Conservation (phyloP, 2,329 filamentous ascomycete species). For the Cladosporium sp. region DNA sequence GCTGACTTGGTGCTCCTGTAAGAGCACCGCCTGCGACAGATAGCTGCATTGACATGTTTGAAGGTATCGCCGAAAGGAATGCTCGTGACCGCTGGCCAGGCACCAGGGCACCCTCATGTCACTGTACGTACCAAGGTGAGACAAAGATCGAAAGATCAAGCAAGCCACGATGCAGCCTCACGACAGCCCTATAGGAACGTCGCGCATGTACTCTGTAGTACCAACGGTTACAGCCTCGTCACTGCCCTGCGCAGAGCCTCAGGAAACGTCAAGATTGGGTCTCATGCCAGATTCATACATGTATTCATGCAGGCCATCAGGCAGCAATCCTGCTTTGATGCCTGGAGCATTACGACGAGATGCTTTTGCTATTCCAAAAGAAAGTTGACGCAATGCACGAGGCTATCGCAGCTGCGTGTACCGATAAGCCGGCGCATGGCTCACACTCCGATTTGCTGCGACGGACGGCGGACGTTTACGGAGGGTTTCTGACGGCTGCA, state of each 20-base stretch:
- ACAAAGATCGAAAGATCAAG: neutral
- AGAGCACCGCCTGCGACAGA: neutral
- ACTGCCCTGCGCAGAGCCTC: slow-evolving; percentile 3
- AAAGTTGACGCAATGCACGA: neutral
- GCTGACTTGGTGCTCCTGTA: neutral
- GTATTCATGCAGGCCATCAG: neutral
- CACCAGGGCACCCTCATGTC: neutral
- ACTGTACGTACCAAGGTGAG: neutral
- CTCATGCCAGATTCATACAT: neutral
- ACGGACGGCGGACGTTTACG: neutral
- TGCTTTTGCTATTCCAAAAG: no score
- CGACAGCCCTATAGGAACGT: neutral
- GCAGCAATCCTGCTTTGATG: neutral
- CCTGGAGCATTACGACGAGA: neutral
- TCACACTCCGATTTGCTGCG: neutral
- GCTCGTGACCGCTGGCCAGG: neutral
- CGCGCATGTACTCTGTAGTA: neutral
- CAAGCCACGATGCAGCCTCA: neutral
- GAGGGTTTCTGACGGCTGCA: neutral
- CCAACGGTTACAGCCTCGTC: slow-evolving; percentile 6
- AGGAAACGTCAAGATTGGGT: neutral
- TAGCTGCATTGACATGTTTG: neutral
- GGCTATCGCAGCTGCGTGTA: neutral
- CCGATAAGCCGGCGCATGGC: neutral
- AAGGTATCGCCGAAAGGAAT: neutral